phyloP scores from a whole-genome alignment of 495 filamentous ascomycete species.

The Aspergillus taichungensis region DNA sequence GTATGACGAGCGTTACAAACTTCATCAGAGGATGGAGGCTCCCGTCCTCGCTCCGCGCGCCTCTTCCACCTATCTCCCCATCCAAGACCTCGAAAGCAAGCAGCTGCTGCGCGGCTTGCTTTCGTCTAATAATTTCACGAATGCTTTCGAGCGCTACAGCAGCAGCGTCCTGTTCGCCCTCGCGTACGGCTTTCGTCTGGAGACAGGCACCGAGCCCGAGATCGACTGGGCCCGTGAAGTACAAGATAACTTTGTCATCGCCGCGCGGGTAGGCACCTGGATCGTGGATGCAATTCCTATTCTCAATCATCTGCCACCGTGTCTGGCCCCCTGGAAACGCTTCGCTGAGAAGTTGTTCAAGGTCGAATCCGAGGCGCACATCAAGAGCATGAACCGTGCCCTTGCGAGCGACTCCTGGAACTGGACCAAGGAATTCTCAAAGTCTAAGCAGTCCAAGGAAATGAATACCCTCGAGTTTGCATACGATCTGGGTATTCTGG shows the following conservation, averaged over 20 bases:
- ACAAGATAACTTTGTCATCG: conserved; percentile 10
- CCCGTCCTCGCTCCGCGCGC: conserved; percentile 26
- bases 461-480: conserved; percentile 21
- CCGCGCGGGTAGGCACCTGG: conserved; percentile 13
- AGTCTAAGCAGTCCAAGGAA: conserved; percentile 1
- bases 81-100: conserved; percentile 31
- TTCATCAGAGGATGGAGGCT: conserved; percentile 22
- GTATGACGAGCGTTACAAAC: conserved; percentile 31
- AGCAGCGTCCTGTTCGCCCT: conserved; percentile 16
- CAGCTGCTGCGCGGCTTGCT: conserved; percentile 19
- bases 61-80: conserved; percentile 23
- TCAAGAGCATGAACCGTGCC: conserved; percentile 5
- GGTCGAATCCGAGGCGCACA: conserved; percentile 8
- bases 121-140: conserved; percentile 9
- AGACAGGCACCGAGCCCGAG: conserved; percentile 11
- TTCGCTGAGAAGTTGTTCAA: conserved; percentile 1
- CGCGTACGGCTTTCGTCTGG: conserved; percentile 22
- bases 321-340: conserved; percentile 22
- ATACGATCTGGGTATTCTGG: conserved; percentile 28
- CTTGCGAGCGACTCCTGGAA: conserved; percentile 12
- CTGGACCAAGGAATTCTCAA: conserved; percentile 14
- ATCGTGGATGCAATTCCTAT: conserved; percentile 24
- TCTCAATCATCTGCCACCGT: conserved; percentile 18
- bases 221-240: conserved; percentile 3
- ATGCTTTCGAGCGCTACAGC: conserved; percentile 12